These are phyloP conservation scores for Graphilbum sp. DNA, from an alignment of 2,329 filamentous ascomycete species.

Conservation along the genomic window DNA sequence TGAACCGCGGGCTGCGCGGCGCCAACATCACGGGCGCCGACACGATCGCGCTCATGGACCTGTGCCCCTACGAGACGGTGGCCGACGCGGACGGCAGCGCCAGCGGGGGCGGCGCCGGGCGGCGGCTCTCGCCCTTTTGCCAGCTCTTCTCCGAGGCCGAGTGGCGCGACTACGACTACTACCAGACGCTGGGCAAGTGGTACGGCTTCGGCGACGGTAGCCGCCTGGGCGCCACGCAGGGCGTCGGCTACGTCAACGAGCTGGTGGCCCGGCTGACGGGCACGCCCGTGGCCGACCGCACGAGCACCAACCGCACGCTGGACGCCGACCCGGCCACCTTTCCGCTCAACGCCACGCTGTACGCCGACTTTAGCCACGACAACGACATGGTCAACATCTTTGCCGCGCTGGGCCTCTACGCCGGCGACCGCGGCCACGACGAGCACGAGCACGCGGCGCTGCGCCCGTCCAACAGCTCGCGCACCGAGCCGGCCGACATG, in stretches of 20 bases:
- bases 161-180: conserved; percentile 70
- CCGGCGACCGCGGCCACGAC: conserved; percentile 33
- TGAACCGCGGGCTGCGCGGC: conserved; percentile 54
- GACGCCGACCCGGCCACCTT: conserved; percentile 54
- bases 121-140: conserved; percentile 53
- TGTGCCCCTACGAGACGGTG: conserved; percentile 78
- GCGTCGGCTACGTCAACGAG: conserved; percentile 78
- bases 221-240: conserved; percentile 65
- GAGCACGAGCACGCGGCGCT: not conserved
- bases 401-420: conserved; percentile 64
- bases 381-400: conserved; percentile 70
- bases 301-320: conserved; percentile 62
- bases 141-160: conserved; percentile 54
- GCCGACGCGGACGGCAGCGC: conserved; percentile 24
- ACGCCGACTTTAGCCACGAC: conserved; percentile 86
- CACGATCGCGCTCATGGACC: conserved; percentile 64
- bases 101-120: not conserved
- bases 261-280: conserved; percentile 65
- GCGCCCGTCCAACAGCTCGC: conserved; percentile 33
- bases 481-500: conserved; percentile 32
- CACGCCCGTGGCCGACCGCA: conserved; percentile 52
- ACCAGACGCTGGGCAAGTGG: conserved; percentile 64
- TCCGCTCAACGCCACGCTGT: conserved; percentile 51
- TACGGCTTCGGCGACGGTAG: conserved; percentile 69
- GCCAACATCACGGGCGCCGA: conserved; percentile 47